These are phyloP conservation scores for Penicillium riverlandense DNA, from an alignment of 495 filamentous ascomycete species.

Conservation along the genomic window DNA sequence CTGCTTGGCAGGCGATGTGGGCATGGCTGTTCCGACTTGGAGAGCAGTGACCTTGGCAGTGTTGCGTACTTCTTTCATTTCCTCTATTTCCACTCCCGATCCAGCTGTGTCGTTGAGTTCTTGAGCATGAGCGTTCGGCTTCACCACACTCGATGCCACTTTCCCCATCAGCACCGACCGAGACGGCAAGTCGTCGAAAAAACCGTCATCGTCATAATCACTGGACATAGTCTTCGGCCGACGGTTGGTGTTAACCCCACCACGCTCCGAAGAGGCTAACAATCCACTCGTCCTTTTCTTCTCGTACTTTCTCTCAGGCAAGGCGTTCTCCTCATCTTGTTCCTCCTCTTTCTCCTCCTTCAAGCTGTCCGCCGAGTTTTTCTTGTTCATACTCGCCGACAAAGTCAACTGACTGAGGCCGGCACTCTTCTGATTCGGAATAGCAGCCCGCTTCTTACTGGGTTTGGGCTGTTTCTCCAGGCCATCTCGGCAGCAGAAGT, in stretches of 20 bases:
- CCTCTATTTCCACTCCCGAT: too few relatives aligned
- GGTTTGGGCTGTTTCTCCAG: conserved; percentile 68
- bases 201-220: conserved; percentile 27
- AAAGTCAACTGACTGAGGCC: conserved; percentile 23
- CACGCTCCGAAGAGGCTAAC: too few relatives aligned
- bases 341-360: not conserved
- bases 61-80: not conserved
- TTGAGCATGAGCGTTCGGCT: not conserved
- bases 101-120: too few relatives aligned
- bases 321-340: not conserved
- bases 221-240: conserved; percentile 11
- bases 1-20: too few relatives aligned
- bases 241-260: too few relatives aligned
- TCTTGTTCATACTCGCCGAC: conserved; percentile 20
- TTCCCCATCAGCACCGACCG: conserved; percentile 21
- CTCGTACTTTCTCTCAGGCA: not conserved
- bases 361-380: not conserved
- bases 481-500: conserved; percentile 85
- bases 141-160: not conserved
- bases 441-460: conserved; percentile 24
- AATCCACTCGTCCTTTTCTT: too few relatives aligned
- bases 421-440: conserved; percentile 8
- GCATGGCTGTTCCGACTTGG: not conserved
- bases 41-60: not conserved
- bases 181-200: conserved; percentile 33